A percentile compares a stretch with the other conserved stretches of the same genome.
These are phyloP conservation scores for Trichophyton simii DNA, from an alignment of 2,329 filamentous ascomycete species.

Conservation along the genomic window DNA sequence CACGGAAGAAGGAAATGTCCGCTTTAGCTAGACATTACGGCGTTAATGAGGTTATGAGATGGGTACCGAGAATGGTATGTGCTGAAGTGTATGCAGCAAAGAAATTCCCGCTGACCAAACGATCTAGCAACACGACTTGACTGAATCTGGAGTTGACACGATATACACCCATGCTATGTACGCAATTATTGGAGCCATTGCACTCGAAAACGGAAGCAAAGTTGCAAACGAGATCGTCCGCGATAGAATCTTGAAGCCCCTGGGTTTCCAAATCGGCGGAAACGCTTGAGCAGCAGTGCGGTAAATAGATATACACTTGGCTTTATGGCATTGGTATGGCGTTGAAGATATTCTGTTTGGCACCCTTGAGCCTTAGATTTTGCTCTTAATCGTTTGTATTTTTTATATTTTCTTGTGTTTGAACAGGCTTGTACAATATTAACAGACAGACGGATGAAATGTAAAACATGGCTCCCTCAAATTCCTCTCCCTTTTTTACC, in stretches of 20 bases:
- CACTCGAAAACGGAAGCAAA: slow-evolving; percentile 73
- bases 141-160: slow-evolving; percentile 58
- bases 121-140: slow-evolving; percentile 51
- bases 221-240: slow-evolving; percentile 62
- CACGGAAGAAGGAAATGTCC: slow-evolving; percentile 54
- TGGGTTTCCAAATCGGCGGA: slow-evolving; percentile 28
- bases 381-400: slow-evolving; percentile 4
- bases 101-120: background rate
- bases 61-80: slow-evolving; percentile 73
- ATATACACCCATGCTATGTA: slow-evolving; percentile 68
- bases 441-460: slow-evolving; percentile 1
- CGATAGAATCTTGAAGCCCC: slow-evolving; percentile 56
- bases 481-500: background rate
- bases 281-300: slow-evolving; percentile 13
- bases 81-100: background rate
- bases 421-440: slow-evolving; percentile 4
- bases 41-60: slow-evolving; percentile 63
- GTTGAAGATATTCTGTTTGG: slow-evolving; percentile 7
- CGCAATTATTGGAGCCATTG: slow-evolving; percentile 76
- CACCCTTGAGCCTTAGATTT: background rate
- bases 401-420: background rate
- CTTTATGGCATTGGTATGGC: slow-evolving; percentile 13
- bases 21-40: slow-evolving; percentile 58
- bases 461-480: background rate
- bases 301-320: slow-evolving; percentile 10